Evolutionary conservation across 2,329 filamentous ascomycete genomes (phyloP).

Genomic region (Aspergillus versicolor): DNA sequence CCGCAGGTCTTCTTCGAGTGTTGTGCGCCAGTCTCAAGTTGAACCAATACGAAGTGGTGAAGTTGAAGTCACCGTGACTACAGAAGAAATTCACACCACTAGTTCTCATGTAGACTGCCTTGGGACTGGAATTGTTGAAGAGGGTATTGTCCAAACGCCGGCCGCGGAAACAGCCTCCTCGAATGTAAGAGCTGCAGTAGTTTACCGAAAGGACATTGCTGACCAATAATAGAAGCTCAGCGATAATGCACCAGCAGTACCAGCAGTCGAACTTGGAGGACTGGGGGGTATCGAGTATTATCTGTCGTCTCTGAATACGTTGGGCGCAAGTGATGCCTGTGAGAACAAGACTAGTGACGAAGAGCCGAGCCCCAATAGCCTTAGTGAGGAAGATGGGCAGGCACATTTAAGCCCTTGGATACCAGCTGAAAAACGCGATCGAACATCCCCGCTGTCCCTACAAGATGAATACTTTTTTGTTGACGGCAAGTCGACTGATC

Average conservation of each 20-base stretch:
- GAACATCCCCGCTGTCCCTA: constrained; percentile 18
- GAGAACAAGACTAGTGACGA: constrained; percentile 1
- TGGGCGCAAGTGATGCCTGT: background rate
- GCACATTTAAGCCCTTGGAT: constrained; percentile 20
- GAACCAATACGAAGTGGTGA: background rate
- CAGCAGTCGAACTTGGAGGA: background rate
- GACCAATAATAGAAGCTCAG: background rate
- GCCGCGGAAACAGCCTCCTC: background rate
- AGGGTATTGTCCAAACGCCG: background rate
- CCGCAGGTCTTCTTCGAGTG: background rate
- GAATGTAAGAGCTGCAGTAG: background rate
- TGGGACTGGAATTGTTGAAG: background rate
- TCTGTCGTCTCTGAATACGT: background rate
- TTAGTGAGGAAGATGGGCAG: constrained; percentile 15
- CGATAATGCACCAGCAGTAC: background rate
- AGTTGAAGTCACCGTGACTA: background rate
- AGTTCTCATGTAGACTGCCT: background rate
- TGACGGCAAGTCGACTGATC: constrained; percentile 27
- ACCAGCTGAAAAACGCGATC: constrained; percentile 23
- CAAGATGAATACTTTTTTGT: constrained; percentile 30
- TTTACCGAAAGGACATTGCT: background rate
- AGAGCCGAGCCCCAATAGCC: constrained; percentile 6
- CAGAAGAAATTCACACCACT: background rate
- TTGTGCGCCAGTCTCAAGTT: background rate
- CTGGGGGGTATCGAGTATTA: background rate